Percentiles rank a stretch among this genome's conserved stretches.
Conservation (phyloP, 805 yeast genomes). For the Wickerhamiella kazuoi region DNA sequence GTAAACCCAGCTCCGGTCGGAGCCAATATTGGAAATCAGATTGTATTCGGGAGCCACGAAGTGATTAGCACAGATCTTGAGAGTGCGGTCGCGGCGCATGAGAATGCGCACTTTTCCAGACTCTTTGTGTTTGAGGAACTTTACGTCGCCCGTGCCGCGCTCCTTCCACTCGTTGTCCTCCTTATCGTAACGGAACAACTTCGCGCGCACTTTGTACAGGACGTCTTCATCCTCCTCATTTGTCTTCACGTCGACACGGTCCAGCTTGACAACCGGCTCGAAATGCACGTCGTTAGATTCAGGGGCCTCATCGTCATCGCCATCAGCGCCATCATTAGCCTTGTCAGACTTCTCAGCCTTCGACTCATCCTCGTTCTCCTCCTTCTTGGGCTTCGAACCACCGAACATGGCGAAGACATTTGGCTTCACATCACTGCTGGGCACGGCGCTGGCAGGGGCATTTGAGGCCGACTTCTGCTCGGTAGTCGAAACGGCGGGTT, state of each 20-base stretch:
- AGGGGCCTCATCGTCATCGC: constrained; percentile 38
- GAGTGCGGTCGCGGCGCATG: constrained; percentile 98
- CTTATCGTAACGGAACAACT: constrained; percentile 64
- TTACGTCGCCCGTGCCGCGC: constrained; percentile 97
- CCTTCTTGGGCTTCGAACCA: constrained; percentile 59
- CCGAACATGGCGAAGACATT: constrained; percentile 93
- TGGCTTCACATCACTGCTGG: constrained; percentile 5
- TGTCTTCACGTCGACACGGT: constrained; percentile 91
- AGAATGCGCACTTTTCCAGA: constrained; percentile 71
- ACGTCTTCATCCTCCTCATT: constrained; percentile 83
- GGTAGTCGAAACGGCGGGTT: too few relatives aligned
- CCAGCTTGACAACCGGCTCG: constrained; percentile 88
- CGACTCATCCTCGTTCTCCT: constrained; percentile 19
- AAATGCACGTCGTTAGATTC: constrained; percentile 79
- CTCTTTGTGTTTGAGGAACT: constrained; percentile 77
- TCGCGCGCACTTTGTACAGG: constrained; percentile 74
- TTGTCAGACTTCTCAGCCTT: constrained; percentile 10
- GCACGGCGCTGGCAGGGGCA: too few relatives aligned
- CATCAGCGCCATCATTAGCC: constrained; percentile 11
- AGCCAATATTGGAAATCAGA: constrained; percentile 84
- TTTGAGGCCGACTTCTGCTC: too few relatives aligned
- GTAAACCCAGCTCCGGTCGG: constrained; percentile 98
- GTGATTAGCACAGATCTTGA: constrained; percentile 97
- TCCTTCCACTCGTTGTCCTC: constrained; percentile 82
- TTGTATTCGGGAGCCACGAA: constrained; percentile 54